These are phyloP conservation scores for Pseudopithomyces maydicus DNA, from an alignment of 2,329 filamentous ascomycete genomes.

Conservation along the genomic window DNA sequence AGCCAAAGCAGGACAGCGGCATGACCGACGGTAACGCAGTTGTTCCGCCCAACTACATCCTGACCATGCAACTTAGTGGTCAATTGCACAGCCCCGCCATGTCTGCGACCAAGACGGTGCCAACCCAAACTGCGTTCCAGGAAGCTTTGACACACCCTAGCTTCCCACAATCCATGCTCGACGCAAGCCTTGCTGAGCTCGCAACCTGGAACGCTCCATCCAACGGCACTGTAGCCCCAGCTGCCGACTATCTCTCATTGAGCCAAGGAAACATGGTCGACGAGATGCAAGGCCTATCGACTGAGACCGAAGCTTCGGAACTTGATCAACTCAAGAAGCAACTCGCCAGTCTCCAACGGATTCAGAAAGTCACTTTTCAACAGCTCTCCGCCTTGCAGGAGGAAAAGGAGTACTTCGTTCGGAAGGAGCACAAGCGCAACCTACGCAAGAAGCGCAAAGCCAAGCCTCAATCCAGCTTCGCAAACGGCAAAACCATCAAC, in stretches of 20 bases:
- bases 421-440: constrained; percentile 35
- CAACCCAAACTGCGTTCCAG: constrained; percentile 39
- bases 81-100: constrained; percentile 29
- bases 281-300: constrained; percentile 3
- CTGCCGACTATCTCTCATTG: constrained; percentile 43
- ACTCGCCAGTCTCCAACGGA: constrained; percentile 50
- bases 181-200: constrained; percentile 43
- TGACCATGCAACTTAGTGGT: constrained; percentile 66
- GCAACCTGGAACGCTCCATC: constrained; percentile 32
- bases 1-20: constrained; percentile 73
- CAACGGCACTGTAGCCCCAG: constrained; percentile 17
- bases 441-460: constrained; percentile 26
- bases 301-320: constrained; percentile 27
- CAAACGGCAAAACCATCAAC: constrained; percentile 30
- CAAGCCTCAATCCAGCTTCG: constrained; percentile 23
- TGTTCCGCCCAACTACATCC: constrained; percentile 64
- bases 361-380: constrained; percentile 52
- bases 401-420: constrained; percentile 45
- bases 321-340: constrained; percentile 45
- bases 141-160: constrained; percentile 49
- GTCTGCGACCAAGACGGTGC: constrained; percentile 33
- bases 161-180: constrained; percentile 49
- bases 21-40: constrained; percentile 37
- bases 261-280: constrained; percentile 11
- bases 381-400: constrained; percentile 51